phyloP scores from a whole-genome alignment of 306 rosid genomes.

The Glycine latifolia region DNA sequence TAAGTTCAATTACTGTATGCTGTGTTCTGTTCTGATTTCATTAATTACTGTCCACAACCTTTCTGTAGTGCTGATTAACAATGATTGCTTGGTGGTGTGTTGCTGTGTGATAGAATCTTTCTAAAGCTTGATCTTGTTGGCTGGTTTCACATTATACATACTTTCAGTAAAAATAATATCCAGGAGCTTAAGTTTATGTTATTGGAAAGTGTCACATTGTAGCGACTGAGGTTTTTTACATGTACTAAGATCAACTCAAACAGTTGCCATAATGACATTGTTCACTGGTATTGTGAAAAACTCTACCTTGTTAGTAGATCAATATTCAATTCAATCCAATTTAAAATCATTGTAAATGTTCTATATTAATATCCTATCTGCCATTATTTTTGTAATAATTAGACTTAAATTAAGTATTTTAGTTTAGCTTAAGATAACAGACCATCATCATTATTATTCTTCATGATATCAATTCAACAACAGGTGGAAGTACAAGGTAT shows the following conservation, averaged over 20 bases:
- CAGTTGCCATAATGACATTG: not conserved
- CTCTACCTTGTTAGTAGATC: not conserved
- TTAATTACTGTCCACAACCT: not conserved
- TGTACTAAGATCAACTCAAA: not conserved
- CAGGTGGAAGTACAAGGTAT: constrained; percentile 28
- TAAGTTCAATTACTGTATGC: too few relatives aligned
- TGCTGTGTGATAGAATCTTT: not conserved
- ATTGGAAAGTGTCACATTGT: not conserved
- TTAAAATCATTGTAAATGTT: not conserved
- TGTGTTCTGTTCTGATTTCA: not conserved
- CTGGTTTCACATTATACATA: not conserved
- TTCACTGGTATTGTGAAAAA: not conserved
- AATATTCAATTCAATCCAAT: not conserved
- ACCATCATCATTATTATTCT: not conserved
- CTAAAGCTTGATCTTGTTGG: not conserved
- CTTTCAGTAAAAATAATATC: not conserved
- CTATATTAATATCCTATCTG: not conserved
- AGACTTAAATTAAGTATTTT: not conserved
- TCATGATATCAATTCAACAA: constrained; percentile 21
- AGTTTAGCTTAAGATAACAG: not conserved
- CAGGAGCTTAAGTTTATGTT: not conserved
- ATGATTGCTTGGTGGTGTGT: not conserved
- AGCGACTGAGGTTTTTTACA: not conserved
- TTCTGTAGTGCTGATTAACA: not conserved
- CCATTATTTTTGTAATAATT: not conserved